These are phyloP conservation scores for Bonia amplexicaulis DNA, from an alignment of 176 grass and related monocot genomes.

Conservation along the genomic window DNA sequence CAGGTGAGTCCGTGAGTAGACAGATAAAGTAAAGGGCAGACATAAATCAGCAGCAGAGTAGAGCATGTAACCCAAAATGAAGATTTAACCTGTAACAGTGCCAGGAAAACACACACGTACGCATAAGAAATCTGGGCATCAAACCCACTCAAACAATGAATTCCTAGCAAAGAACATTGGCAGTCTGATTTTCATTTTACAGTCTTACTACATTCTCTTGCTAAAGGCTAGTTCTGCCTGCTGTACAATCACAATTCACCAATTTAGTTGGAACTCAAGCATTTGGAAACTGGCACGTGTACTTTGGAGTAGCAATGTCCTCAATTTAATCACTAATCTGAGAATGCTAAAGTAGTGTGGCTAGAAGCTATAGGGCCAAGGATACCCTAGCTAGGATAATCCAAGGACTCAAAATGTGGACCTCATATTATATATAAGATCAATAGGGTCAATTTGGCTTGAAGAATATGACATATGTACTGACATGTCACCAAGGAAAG, in stretches of 20 bases:
- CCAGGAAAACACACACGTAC: neutral
- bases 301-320: neutral
- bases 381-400: neutral
- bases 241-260: neutral
- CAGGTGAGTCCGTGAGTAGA: neutral
- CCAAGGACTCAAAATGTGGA: neutral
- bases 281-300: neutral
- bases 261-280: constrained; percentile 3
- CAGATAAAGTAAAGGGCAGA: neutral
- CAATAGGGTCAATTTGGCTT: neutral
- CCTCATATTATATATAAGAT: neutral
- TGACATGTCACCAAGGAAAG: neutral
- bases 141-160: neutral
- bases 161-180: neutral
- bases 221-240: neutral
- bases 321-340: neutral
- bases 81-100: neutral
- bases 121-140: neutral
- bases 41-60: neutral
- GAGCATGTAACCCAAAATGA: neutral
- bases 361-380: neutral
- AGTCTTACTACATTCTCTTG: neutral
- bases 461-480: neutral
- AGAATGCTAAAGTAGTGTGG: neutral
- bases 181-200: neutral